Base-by-base conservation (phyloP, 805 yeast genomes). In the Hanseniaspora pseudoguilliermondii region DNA sequence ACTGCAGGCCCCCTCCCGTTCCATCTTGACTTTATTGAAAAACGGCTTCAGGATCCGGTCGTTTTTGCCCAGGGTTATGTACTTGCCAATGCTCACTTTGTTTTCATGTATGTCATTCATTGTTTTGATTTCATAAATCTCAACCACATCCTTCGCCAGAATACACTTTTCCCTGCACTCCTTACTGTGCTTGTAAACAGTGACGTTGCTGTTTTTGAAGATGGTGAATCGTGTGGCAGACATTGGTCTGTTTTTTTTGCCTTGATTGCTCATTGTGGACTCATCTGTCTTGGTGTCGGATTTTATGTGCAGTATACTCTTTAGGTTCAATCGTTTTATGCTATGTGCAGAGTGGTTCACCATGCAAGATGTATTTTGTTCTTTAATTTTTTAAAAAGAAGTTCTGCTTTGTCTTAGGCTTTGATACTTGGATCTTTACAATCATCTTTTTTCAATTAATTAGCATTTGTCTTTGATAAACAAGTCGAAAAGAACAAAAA, bases 1-100 rank as follows among this genome's bases (percentile, higher is more conserved):
- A 36, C 60, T 75, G 77, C 50, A 71, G 72, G 48, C 57, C 59
- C 23, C 69, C 11, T 76, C 73, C 61, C 85, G 70, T 58, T 84
- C 66, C 2, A 86, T 72, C 61, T 80, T 77, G 54, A 83, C 66
- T 58, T 75, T 78, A 3, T 88, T 86, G 53, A 86, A 69, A 15
- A 86, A 76, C 4, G 95, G 95, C 63, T 85, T 85, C 1, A 85
- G 77, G 40, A 86, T 57, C 29, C 64, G 63, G 18, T 64, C 66
- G 44, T 64, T 60, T 25, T 65, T 62, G 1, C 72, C 72, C 20
- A 69, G 57, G 5, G 69, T 63, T 7, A 69, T 57, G 47, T 66
- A 68, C 50, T 51, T 49, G 2, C 58, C 58, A 40, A 56, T 51
- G 32, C 55, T 50, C 15, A 56, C 49, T 16, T 56, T 40, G 60